A percentile compares a stretch with the other conserved stretches of the same genome.
Evolutionary conservation across 176 grass and related monocot species (phyloP).

Genomic region (Oryza brachyantha): DNA sequence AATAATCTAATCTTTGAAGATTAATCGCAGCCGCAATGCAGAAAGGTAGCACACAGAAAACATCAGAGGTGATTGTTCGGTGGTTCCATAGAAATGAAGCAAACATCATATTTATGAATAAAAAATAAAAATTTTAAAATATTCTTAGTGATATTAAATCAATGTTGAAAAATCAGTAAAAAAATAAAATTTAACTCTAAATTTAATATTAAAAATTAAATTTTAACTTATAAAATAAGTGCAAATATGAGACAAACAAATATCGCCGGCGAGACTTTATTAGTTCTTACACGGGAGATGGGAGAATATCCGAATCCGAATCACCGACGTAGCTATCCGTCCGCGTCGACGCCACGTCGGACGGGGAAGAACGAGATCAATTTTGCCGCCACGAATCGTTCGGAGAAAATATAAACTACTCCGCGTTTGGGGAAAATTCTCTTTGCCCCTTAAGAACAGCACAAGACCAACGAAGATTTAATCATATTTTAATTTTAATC

Average conservation of each 20-base stretch:
- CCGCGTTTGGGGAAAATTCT: background rate
- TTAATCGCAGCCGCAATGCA: background rate
- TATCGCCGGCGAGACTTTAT: too few relatives aligned
- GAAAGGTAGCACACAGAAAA: background rate
- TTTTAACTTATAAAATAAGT: too few relatives aligned
- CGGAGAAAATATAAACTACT: background rate
- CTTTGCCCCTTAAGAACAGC: background rate
- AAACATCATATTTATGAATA: too few relatives aligned
- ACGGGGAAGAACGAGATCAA: background rate
- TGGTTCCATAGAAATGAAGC: too few relatives aligned
- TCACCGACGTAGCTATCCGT: background rate
- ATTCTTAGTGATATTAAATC: too few relatives aligned
- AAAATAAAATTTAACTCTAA: too few relatives aligned
- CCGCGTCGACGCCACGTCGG: constrained; percentile 14
- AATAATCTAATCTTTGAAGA: background rate
- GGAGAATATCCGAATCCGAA: background rate
- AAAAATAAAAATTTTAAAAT: too few relatives aligned
- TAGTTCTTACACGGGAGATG: background rate
- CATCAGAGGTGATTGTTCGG: too few relatives aligned
- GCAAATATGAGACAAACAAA: too few relatives aligned
- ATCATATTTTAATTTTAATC: background rate
- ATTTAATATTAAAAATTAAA: too few relatives aligned
- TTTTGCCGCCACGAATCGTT: background rate
- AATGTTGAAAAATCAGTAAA: too few relatives aligned
- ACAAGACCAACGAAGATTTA: background rate